Evolutionary conservation across 768 basidiomycete genomes (phyloP).

Genomic region (Boletus vinaceobasis): DNA sequence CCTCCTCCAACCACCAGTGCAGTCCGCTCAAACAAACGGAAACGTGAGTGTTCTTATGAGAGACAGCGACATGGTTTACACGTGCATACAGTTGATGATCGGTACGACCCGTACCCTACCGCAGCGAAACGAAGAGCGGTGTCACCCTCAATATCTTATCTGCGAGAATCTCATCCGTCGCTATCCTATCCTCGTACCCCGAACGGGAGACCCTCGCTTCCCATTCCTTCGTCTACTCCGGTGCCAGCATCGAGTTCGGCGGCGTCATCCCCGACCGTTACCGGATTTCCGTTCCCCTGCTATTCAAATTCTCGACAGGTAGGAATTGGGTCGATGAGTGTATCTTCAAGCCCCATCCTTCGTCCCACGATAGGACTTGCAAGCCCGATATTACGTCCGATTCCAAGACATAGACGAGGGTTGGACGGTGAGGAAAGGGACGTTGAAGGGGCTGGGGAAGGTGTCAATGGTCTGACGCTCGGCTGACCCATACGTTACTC

Average conservation of each 20-base stretch:
- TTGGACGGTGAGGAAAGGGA: slow-evolving; percentile 63
- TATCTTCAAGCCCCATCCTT: slow-evolving; percentile 72
- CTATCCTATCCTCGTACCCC: slow-evolving; percentile 47
- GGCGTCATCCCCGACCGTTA: slow-evolving; percentile 70
- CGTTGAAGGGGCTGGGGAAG: slow-evolving; percentile 77
- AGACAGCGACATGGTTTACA: slow-evolving; percentile 6
- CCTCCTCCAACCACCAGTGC: slow-evolving; percentile 78
- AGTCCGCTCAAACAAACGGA: slow-evolving; percentile 77
- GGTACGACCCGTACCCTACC: slow-evolving; percentile 80
- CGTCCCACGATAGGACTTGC: slow-evolving; percentile 67
- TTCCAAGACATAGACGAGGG: slow-evolving; percentile 50
- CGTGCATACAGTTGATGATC: slow-evolving; percentile 61
- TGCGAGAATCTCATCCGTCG: slow-evolving; percentile 57
- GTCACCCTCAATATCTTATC: slow-evolving; percentile 69
- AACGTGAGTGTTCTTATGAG: slow-evolving; percentile 44
- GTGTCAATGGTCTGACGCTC: slow-evolving; percentile 60
- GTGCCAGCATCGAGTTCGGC: slow-evolving; percentile 56
- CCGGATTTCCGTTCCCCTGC: slow-evolving; percentile 43
- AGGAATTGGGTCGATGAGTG: slow-evolving; percentile 44
- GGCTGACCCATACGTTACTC: slow-evolving; percentile 5
- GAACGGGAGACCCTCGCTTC: slow-evolving; percentile 57
- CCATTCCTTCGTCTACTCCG: slow-evolving; percentile 66
- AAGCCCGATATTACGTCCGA: slow-evolving; percentile 73
- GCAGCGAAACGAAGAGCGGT: slow-evolving; percentile 79
- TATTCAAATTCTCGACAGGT: slow-evolving; percentile 36